Conservation (phyloP, 257 asterid species). For the Fraxinus quadrangulata region DNA sequence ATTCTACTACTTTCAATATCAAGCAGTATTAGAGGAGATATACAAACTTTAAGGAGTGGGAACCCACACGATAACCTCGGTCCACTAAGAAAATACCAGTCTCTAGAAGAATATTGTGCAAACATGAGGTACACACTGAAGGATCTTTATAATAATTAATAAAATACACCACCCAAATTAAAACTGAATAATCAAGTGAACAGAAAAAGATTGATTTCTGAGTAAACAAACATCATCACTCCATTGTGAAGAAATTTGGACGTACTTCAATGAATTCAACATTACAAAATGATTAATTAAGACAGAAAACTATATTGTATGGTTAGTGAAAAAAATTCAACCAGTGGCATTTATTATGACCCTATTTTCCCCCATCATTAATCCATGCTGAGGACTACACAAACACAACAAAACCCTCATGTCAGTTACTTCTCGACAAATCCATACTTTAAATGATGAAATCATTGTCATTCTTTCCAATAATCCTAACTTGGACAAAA, state of each 20-base stretch:
- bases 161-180: background rate
- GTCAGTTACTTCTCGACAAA: slow-evolving; percentile 18
- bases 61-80: slow-evolving; percentile 10
- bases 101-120: slow-evolving; percentile 24
- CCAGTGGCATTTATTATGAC: slow-evolving; percentile 7
- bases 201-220: slow-evolving; percentile 25
- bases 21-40: slow-evolving; percentile 8
- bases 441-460: slow-evolving; percentile 6
- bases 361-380: slow-evolving; percentile 23
- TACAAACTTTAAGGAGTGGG: slow-evolving; percentile 15
- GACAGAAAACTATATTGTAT: slow-evolving; percentile 10
- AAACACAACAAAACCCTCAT: slow-evolving; percentile 24
- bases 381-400: slow-evolving; percentile 12
- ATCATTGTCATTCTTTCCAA: background rate
- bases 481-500: background rate
- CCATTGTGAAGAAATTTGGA: slow-evolving; percentile 20
- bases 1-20: slow-evolving; percentile 22
- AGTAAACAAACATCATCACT: slow-evolving; percentile 29
- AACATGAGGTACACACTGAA: slow-evolving; percentile 8
- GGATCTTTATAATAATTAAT: background rate
- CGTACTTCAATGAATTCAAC: slow-evolving; percentile 33
- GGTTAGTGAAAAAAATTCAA: slow-evolving; percentile 9
- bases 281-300: slow-evolving; percentile 25
- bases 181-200: background rate
- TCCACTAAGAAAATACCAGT: slow-evolving; percentile 20